phyloP scores from a whole-genome alignment of 192 early-diverging fungal species.

The Geranomyces michiganensis region DNA sequence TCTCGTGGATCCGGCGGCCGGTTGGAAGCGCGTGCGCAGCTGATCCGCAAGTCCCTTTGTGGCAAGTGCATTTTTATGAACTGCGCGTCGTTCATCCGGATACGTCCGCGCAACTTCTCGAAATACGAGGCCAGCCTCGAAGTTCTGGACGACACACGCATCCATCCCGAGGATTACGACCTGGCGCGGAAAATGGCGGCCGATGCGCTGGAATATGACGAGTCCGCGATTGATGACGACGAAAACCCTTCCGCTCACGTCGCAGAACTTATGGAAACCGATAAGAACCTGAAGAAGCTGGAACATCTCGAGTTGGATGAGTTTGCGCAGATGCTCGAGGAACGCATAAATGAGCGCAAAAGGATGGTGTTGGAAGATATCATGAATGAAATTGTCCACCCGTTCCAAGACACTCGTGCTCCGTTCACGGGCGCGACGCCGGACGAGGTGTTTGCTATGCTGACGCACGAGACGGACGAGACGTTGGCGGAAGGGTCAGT shows the following conservation, averaged over 20 bases:
- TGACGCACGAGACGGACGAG: constrained; percentile 79
- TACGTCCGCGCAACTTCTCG: constrained; percentile 60
- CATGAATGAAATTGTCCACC: constrained; percentile 83
- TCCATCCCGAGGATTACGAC: constrained; percentile 95
- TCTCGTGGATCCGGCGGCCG: constrained; percentile 25
- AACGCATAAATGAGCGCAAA: constrained; percentile 76
- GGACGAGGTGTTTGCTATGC: constrained; percentile 76
- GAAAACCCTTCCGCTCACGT: constrained; percentile 79
- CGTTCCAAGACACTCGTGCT: constrained; percentile 75
- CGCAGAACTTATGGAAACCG: constrained; percentile 72
- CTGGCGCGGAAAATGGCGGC: constrained; percentile 95
- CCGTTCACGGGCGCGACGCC: constrained; percentile 57
- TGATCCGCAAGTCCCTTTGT: constrained; percentile 70
- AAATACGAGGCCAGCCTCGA: constrained; percentile 58
- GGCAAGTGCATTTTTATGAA: constrained; percentile 84
- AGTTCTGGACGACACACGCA: constrained; percentile 89
- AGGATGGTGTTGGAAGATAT: constrained; percentile 76
- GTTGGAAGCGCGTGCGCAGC: constrained; percentile 69
- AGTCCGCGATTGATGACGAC: constrained; percentile 63
- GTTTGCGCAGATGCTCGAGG: constrained; percentile 83
- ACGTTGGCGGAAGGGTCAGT: constrained; percentile 68
- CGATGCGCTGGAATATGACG: constrained; percentile 86
- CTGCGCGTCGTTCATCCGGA: constrained; percentile 87
- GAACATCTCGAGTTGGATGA: constrained; percentile 87
- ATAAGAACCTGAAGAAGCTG: constrained; percentile 69